Evolutionary conservation across 2,329 filamentous ascomycete genomes (phyloP).

Genomic region (Sporothrix pallida): DNA sequence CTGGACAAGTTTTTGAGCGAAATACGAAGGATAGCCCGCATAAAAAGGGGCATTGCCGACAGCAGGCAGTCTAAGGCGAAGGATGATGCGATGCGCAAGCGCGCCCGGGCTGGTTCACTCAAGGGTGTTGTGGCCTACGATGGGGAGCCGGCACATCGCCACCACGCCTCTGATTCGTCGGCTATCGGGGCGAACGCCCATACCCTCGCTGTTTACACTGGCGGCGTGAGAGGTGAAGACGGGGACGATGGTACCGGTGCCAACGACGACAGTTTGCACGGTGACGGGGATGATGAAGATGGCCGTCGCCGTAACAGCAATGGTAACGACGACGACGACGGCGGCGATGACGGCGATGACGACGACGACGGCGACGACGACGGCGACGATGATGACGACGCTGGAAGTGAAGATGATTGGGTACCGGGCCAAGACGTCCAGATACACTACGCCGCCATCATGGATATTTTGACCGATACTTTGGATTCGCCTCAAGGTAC

Average conservation of each 20-base stretch:
- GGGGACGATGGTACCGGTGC: slow-evolving; percentile 65
- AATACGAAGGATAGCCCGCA: slow-evolving; percentile 89
- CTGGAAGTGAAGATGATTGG: slow-evolving; percentile 86
- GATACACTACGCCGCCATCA: slow-evolving; percentile 87
- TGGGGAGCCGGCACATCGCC: slow-evolving; percentile 55
- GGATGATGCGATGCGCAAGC: slow-evolving; percentile 70
- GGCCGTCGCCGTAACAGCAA: slow-evolving; percentile 44
- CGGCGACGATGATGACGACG: slow-evolving; percentile 63
- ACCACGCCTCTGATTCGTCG: slow-evolving; percentile 63
- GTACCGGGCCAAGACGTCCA: slow-evolving; percentile 96
- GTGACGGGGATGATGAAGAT: slow-evolving; percentile 81
- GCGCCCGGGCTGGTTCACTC: slow-evolving; percentile 63
- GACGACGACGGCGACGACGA: slow-evolving; percentile 64
- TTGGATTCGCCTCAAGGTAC: slow-evolving; percentile 80
- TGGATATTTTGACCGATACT: slow-evolving; percentile 89
- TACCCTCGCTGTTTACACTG: neutral
- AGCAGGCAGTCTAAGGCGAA: slow-evolving; percentile 69
- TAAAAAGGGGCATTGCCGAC: slow-evolving; percentile 91
- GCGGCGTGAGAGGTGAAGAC: slow-evolving; percentile 56
- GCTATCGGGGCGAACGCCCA: slow-evolving; percentile 47
- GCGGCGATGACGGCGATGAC: slow-evolving; percentile 62
- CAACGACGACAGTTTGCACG: slow-evolving; percentile 78
- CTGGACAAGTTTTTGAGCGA: slow-evolving; percentile 90
- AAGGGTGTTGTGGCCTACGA: slow-evolving; percentile 68
- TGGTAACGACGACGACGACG: slow-evolving; percentile 62